These are phyloP conservation scores for Lachnellula suecica DNA, from an alignment of 2,329 filamentous ascomycete species.

Conservation along the genomic window DNA sequence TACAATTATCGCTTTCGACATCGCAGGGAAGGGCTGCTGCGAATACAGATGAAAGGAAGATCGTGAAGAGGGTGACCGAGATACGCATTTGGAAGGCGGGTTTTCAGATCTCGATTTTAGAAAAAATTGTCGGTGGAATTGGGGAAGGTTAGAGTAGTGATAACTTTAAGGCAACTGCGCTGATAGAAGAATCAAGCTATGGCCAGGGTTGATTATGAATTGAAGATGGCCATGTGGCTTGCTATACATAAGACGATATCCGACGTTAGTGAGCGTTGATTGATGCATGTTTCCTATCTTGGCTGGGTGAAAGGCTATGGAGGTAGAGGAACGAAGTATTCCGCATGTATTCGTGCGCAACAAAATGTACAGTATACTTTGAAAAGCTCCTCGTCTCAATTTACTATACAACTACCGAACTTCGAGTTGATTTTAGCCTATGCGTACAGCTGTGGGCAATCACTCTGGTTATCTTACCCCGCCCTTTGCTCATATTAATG, in stretches of 20 bases:
- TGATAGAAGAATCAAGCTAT: neutral
- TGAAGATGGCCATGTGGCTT: slow-evolving; percentile 1
- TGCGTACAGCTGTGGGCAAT: too few relatives aligned
- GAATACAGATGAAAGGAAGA: slow-evolving; percentile 1
- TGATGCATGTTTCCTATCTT: slow-evolving; percentile 1
- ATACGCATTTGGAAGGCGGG: slow-evolving; percentile 6
- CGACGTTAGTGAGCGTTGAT: too few relatives aligned
- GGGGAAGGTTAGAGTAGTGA: neutral
- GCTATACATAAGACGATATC: neutral
- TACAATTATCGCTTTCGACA: slow-evolving; percentile 14
- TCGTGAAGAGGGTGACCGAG: slow-evolving; percentile 1
- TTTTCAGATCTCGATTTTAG: neutral
- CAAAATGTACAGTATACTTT: too few relatives aligned
- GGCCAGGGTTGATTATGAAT: neutral
- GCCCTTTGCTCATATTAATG: too few relatives aligned
- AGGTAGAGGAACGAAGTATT: neutral
- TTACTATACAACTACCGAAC: too few relatives aligned
- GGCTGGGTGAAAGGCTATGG: neutral
- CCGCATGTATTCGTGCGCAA: too few relatives aligned
- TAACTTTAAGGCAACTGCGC: neutral
- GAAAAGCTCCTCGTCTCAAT: too few relatives aligned
- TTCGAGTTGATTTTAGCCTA: too few relatives aligned
- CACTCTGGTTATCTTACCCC: too few relatives aligned
- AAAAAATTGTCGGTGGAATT: neutral
- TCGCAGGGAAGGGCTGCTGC: slow-evolving; percentile 13